Conservation (phyloP, 1,284 basidiomycete genomes). For the Leccinum griseonigrum region DNA sequence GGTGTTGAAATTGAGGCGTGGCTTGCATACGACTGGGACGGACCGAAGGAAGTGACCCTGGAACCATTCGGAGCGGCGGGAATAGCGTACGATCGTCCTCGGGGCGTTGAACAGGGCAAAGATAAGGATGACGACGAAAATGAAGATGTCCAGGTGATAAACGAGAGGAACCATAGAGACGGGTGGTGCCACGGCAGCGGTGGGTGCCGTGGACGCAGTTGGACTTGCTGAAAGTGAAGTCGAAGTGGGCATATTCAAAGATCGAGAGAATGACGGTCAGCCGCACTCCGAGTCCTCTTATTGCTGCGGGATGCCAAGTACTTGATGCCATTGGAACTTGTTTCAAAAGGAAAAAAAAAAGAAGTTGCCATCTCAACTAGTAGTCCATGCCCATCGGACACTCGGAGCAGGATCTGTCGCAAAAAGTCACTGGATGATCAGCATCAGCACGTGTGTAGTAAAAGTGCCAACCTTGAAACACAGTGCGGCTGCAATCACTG, state of each 20-base stretch:
- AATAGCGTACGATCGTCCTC: slow-evolving; percentile 48
- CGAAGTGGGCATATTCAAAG: slow-evolving; percentile 13
- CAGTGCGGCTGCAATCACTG: too few species aligned
- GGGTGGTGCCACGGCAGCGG: not conserved
- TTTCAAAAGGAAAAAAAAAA: not conserved
- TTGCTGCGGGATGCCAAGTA: not conserved
- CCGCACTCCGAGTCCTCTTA: not conserved
- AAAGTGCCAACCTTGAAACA: too few species aligned
- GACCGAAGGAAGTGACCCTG: slow-evolving; percentile 44
- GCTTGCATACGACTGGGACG: slow-evolving; percentile 7
- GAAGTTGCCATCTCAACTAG: not conserved
- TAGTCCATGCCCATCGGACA: not conserved
- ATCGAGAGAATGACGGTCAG: not conserved
- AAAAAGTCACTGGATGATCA: not conserved
- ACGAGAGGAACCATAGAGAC: slow-evolving; percentile 28
- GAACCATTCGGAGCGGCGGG: slow-evolving; percentile 43
- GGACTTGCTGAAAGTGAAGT: not conserved
- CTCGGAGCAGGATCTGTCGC: not conserved
- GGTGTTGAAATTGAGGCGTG: slow-evolving; percentile 21
- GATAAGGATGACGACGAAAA: slow-evolving; percentile 39
- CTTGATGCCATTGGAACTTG: not conserved
- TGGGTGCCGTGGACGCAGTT: not conserved
- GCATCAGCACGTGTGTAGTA: too few species aligned
- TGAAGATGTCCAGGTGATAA: slow-evolving; percentile 43
- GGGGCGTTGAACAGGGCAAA: slow-evolving; percentile 45